phyloP scores from a whole-genome alignment of 768 basidiomycete species.

The Hemileccinum rubropunctum region DNA sequence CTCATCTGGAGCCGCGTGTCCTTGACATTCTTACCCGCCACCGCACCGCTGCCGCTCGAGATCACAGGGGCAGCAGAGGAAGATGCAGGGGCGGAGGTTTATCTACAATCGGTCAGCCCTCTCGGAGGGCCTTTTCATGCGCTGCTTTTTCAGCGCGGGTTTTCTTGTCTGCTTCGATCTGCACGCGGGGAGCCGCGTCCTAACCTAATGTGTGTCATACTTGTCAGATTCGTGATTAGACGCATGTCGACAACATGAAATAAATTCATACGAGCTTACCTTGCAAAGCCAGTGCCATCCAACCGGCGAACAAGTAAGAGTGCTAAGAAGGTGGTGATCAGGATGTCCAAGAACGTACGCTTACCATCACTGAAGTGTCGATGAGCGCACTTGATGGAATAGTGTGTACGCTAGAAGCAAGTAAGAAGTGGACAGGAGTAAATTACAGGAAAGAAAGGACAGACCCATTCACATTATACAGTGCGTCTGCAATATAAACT shows the following conservation, averaged over 20 bases:
- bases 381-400: background rate
- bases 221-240: too few relatives aligned
- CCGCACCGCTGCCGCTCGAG: conserved; percentile 34
- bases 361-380: background rate
- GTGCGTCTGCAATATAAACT: background rate
- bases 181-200: conserved; percentile 88
- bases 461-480: background rate
- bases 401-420: too few relatives aligned
- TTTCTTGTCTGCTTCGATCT: conserved; percentile 93
- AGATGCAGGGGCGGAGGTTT: too few relatives aligned
- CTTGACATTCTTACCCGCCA: conserved; percentile 72
- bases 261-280: too few relatives aligned
- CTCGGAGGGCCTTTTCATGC: conserved; percentile 86
- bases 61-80: conserved; percentile 25
- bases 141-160: conserved; percentile 86
- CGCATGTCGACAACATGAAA: too few relatives aligned
- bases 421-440: too few relatives aligned
- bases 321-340: too few relatives aligned
- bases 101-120: conserved; percentile 56
- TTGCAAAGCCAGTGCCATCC: too few relatives aligned
- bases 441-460: background rate
- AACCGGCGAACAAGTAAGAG: too few relatives aligned
- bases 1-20: conserved; percentile 91
- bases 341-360: too few relatives aligned
- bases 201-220: too few relatives aligned